Percentiles rank a stretch among this genome's conserved stretches.
Evolutionary conservation across 805 yeast species (phyloP).

Genomic region (Hanseniaspora occidentalis): DNA sequence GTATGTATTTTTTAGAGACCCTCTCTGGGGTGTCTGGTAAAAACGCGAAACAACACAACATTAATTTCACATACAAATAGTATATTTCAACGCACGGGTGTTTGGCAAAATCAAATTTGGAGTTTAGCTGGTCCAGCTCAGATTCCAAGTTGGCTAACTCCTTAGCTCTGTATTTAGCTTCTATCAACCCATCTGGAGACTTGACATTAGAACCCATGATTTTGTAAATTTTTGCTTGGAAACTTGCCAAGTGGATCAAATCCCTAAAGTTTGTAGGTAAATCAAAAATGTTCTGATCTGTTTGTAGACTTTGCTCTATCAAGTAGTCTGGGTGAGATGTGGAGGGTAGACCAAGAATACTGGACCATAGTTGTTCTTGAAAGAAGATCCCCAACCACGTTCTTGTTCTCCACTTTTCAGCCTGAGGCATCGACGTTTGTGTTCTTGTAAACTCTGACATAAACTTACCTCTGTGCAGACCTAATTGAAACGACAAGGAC

Average conservation of each 20-base stretch:
- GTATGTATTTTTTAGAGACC: slow-evolving; percentile 75
- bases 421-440: slow-evolving; percentile 78
- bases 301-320: slow-evolving; percentile 50
- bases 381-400: slow-evolving; percentile 86
- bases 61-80: slow-evolving; percentile 62
- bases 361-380: slow-evolving; percentile 84
- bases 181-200: slow-evolving; percentile 80
- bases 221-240: slow-evolving; percentile 71
- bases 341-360: slow-evolving; percentile 79
- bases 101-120: slow-evolving; percentile 49
- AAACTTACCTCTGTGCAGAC: slow-evolving; percentile 84
- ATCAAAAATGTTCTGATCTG: slow-evolving; percentile 1
- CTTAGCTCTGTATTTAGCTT: slow-evolving; percentile 71
- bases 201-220: slow-evolving; percentile 81
- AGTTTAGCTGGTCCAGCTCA: slow-evolving; percentile 59
- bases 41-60: slow-evolving; percentile 82
- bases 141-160: slow-evolving; percentile 65
- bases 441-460: slow-evolving; percentile 83
- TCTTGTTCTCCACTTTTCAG: slow-evolving; percentile 88
- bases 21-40: slow-evolving; percentile 81
- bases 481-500: slow-evolving; percentile 70
- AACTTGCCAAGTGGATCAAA: slow-evolving; percentile 59
- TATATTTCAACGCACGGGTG: slow-evolving; percentile 65
- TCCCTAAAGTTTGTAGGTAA: slow-evolving; percentile 64
- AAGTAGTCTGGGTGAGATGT: slow-evolving; percentile 73